These are phyloP conservation scores for Oxytropis ochrocephala DNA, from an alignment of 306 rosid genomes.

Conservation along the genomic window DNA sequence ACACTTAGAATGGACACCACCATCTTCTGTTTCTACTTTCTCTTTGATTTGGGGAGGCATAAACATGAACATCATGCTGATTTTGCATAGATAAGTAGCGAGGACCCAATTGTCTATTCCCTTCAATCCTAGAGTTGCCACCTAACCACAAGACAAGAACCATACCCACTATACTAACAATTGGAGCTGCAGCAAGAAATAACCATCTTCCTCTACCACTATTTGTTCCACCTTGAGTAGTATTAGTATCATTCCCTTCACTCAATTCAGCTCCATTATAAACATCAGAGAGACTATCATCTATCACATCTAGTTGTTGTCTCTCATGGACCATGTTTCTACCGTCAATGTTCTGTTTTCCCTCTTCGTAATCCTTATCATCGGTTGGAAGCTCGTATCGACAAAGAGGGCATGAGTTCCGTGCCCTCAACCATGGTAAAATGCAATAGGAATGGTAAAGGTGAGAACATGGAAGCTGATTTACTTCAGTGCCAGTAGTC, in stretches of 20 bases:
- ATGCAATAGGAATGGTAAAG: slow-evolving; percentile 81
- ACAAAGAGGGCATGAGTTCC: slow-evolving; percentile 92
- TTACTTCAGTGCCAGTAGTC: slow-evolving; percentile 49
- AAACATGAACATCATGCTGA: slow-evolving; percentile 27
- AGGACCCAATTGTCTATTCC: slow-evolving; percentile 27
- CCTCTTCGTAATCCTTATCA: slow-evolving; percentile 80
- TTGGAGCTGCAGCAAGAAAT: slow-evolving; percentile 82
- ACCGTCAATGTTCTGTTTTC: slow-evolving; percentile 39
- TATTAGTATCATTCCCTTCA: slow-evolving; percentile 25
- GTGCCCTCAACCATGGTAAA: slow-evolving; percentile 82
- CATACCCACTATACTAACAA: slow-evolving; percentile 75
- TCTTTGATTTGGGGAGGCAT: slow-evolving; percentile 45
- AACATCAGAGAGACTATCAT: slow-evolving; percentile 37
- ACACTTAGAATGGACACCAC: slow-evolving; percentile 71
- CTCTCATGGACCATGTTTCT: slow-evolving; percentile 32
- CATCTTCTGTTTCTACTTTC: slow-evolving; percentile 75
- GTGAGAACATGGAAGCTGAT: slow-evolving; percentile 84
- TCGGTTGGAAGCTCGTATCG: slow-evolving; percentile 94
- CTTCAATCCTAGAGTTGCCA: slow-evolving; percentile 51
- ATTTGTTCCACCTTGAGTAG: slow-evolving; percentile 22
- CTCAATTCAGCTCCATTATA: slow-evolving; percentile 37
- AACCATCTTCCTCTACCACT: slow-evolving; percentile 74
- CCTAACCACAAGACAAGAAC: slow-evolving; percentile 84
- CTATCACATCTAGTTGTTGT: slow-evolving; percentile 34
- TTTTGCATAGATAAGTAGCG: slow-evolving; percentile 26